Evolutionary conservation across 352 stramenopile genomes (phyloP).

Genomic region (Elongisporangium anandrum): DNA sequence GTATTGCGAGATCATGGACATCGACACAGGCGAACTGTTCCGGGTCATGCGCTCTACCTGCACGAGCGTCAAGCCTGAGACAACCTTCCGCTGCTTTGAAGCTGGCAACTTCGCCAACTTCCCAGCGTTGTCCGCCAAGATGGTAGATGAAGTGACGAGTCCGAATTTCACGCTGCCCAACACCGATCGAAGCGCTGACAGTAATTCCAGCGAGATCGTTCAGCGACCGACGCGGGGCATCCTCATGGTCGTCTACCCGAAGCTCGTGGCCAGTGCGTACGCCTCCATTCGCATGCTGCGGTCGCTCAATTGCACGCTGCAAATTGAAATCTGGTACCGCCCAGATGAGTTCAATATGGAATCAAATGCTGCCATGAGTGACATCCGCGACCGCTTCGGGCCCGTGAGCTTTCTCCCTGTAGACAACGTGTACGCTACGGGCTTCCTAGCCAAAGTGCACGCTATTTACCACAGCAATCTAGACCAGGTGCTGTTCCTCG

Average conservation of each 20-base stretch:
- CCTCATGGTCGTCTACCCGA: slow-evolving; percentile 52
- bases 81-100: slow-evolving; percentile 37
- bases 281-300: slow-evolving; percentile 31
- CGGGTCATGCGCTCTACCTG: slow-evolving; percentile 38
- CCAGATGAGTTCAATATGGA: slow-evolving; percentile 22
- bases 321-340: slow-evolving; percentile 65
- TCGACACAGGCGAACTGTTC: slow-evolving; percentile 21
- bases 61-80: slow-evolving; percentile 17
- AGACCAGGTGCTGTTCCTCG: slow-evolving; percentile 48
- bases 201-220: not conserved
- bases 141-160: slow-evolving; percentile 11
- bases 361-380: not conserved
- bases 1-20: slow-evolving; percentile 46
- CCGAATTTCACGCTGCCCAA: slow-evolving; percentile 16
- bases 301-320: slow-evolving; percentile 30
- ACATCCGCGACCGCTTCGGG: slow-evolving; percentile 2
- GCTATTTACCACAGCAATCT: slow-evolving; percentile 46
- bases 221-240: slow-evolving; percentile 17
- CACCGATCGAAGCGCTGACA: not conserved
- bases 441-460: slow-evolving; percentile 51
- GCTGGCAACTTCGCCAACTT: slow-evolving; percentile 43
- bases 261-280: slow-evolving; percentile 33
- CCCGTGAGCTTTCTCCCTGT: slow-evolving; percentile 25
- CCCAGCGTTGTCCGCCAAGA: slow-evolving; percentile 8
- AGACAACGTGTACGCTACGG: slow-evolving; percentile 18